phyloP scores from a whole-genome alignment of 306 rosid species.

The Potentilla sterilis region DNA sequence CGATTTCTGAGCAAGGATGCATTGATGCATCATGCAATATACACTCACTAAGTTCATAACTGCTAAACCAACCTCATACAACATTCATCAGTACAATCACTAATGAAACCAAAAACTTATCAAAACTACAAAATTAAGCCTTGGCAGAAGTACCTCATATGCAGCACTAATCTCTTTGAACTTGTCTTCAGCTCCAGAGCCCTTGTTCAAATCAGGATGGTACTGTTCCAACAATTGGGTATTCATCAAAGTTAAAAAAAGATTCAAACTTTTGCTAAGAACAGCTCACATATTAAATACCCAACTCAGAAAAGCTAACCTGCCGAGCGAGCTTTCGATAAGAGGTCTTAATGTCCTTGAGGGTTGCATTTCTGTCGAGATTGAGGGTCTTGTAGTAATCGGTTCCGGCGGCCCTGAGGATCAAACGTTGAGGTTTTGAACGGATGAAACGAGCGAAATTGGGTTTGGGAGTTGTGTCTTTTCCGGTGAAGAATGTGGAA shows the following conservation, averaged over 20 bases:
- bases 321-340: slow-evolving; percentile 85
- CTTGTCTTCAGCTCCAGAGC: slow-evolving; percentile 81
- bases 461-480: slow-evolving; percentile 21
- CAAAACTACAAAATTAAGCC: background rate
- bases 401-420: slow-evolving; percentile 41
- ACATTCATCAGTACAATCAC: slow-evolving; percentile 13
- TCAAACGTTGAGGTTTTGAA: slow-evolving; percentile 29
- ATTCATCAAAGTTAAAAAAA: slow-evolving; percentile 8
- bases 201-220: slow-evolving; percentile 73
- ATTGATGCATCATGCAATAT: slow-evolving; percentile 22
- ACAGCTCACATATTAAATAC: background rate
- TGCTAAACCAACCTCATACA: slow-evolving; percentile 6
- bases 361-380: slow-evolving; percentile 52
- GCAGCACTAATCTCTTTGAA: slow-evolving; percentile 97
- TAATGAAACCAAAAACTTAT: background rate
- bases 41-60: slow-evolving; percentile 10
- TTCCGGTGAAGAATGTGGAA: slow-evolving; percentile 32
- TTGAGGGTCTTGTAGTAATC: slow-evolving; percentile 73
- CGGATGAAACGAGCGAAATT: slow-evolving; percentile 22
- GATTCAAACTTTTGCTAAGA: background rate
- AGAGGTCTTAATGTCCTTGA: slow-evolving; percentile 73
- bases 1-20: slow-evolving; percentile 10
- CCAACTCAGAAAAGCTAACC: slow-evolving; percentile 39
- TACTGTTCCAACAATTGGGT: slow-evolving; percentile 44
- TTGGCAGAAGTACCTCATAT: slow-evolving; percentile 66